phyloP scores from a whole-genome alignment of 768 basidiomycete genomes.

The Hirschioporus abietinus region DNA sequence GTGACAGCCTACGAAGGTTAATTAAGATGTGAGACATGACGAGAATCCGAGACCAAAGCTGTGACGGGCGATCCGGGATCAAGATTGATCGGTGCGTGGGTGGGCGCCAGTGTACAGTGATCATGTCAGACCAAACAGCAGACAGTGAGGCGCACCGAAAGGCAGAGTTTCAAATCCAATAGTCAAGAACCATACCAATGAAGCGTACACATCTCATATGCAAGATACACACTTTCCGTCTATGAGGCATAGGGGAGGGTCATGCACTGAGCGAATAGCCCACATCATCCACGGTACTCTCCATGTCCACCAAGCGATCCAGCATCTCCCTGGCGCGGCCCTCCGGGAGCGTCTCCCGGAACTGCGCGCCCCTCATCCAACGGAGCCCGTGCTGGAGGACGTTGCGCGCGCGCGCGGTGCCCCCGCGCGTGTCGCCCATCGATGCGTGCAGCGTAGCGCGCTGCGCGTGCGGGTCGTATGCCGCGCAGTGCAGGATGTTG shows the following conservation, averaged over 20 bases:
- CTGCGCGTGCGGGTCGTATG: constrained; percentile 43
- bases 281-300: constrained; percentile 37
- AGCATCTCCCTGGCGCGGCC: constrained; percentile 48
- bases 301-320: constrained; percentile 50
- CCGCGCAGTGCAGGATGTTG: constrained; percentile 72
- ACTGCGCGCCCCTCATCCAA: constrained; percentile 56
- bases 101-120: too few relatives aligned
- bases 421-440: constrained; percentile 59
- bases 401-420: constrained; percentile 59
- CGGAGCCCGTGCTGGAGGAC: constrained; percentile 67
- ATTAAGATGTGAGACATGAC: neutral
- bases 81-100: too few relatives aligned
- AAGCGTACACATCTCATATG: too few relatives aligned
- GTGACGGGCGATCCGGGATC: neutral
- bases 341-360: constrained; percentile 40
- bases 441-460: constrained; percentile 69
- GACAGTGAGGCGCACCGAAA: too few relatives aligned
- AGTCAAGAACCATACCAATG: neutral
- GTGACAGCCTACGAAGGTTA: neutral
- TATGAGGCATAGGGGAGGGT: neutral
- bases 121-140: too few relatives aligned
- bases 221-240: too few relatives aligned
- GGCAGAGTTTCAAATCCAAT: neutral
- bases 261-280: constrained; percentile 42
- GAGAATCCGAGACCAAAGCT: neutral